These are phyloP conservation scores for Erucastrum elatum DNA, from an alignment of 345 rosid genomes.

Conservation along the genomic window DNA sequence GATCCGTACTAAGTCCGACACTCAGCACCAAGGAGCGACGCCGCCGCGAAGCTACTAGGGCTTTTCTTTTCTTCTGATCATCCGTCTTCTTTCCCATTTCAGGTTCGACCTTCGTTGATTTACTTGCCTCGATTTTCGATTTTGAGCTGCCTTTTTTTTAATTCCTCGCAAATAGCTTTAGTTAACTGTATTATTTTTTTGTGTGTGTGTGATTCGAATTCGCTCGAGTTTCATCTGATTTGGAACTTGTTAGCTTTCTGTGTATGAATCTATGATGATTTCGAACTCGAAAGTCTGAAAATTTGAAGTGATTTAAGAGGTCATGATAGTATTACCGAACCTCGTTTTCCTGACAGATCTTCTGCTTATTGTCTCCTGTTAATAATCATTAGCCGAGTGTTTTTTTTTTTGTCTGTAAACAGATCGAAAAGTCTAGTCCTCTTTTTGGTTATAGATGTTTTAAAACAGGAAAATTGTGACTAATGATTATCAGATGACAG, in stretches of 20 bases:
- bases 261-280: neutral
- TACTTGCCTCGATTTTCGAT: neutral
- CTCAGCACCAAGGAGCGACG: neutral
- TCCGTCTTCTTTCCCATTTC: neutral
- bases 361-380: neutral
- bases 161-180: neutral
- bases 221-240: neutral
- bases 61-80: neutral
- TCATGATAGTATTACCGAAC: neutral
- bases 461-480: neutral
- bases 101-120: neutral
- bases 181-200: too few species aligned
- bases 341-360: neutral
- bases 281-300: neutral
- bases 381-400: neutral
- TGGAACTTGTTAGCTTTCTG: neutral
- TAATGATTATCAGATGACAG: neutral
- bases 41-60: neutral
- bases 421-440: neutral
- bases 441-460: neutral
- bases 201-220: neutral
- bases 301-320: neutral
- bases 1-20: neutral
- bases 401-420: too few species aligned
- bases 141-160: neutral